Percentiles rank a stretch among this genome's conserved stretches.
Evolutionary conservation across 116 monocot genomes (phyloP).

Genomic region (Posidonia oceanica): DNA sequence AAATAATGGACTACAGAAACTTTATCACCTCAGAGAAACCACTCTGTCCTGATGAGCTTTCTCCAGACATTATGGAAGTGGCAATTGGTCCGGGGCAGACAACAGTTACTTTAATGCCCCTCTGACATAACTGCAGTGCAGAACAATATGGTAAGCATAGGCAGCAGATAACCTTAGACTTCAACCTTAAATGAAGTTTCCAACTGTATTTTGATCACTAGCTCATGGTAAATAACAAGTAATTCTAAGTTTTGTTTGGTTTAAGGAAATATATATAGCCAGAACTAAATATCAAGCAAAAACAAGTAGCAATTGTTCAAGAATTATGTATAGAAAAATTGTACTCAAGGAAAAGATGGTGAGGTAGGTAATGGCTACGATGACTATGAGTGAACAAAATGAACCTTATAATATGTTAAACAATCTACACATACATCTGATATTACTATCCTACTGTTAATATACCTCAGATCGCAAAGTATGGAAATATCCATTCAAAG

Average conservation of each 20-base stretch:
- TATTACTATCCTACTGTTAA: neutral
- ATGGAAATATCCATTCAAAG: conserved; percentile 94
- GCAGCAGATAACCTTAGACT: no score
- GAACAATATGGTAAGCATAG: neutral
- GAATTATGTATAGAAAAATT: no score
- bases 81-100: conserved; percentile 93
- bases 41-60: conserved; percentile 20
- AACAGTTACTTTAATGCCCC: conserved; percentile 88
- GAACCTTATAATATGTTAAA: neutral
- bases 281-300: no score
- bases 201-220: no score
- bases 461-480: conserved; percentile 91
- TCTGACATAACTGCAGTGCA: conserved; percentile 49
- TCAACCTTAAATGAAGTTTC: no score
- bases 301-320: no score
- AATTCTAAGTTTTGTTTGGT: no score
- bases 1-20: neutral
- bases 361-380: no score
- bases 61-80: conserved; percentile 40
- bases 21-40: conserved; percentile 42
- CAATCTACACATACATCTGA: neutral
- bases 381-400: no score
- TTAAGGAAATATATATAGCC: no score
- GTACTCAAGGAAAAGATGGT: no score
- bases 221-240: no score